Evolutionary conservation across 148 eudicot genomes (phyloP), one percentile per base, ranked within the genome.

Genomic region (Rhododendron kiyosumense): DNA sequence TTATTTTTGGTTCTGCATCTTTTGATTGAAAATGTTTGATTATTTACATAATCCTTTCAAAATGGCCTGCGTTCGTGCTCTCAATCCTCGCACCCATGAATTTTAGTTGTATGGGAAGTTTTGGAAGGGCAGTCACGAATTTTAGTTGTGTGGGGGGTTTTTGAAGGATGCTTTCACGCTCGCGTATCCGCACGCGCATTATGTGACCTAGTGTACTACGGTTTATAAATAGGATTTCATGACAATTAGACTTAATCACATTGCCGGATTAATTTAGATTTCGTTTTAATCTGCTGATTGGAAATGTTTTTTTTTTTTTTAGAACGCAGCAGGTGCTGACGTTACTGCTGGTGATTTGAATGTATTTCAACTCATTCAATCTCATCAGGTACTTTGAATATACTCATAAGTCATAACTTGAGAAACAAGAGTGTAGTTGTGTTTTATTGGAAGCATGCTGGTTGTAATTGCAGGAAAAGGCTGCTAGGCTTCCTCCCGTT

Each of bases 401-500:
- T 83, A 4, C 51, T 15, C 22, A 1, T 18, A 54, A 54, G 22
- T 17, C 20, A 46, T 57, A 13, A 26, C 18, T 51, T 5, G 9
- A 41, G 79, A 10, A 45, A 38, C 11, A 38, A 69, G 4, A 7
- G 74, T 48, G 20, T 43, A 5, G 15, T 7, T 45, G 20, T 26
- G 36, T 63, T 17, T 34, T 22, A 48, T 52, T 24, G 3, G 28
- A 36, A 49, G 15, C 17, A 32, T 52, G 8, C 3, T 48, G 28
- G 18, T 78, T 77, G 3, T 83, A 32, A 36, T 81, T 81, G 83
- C 89, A 96, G 99, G 98, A 92, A 83, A 96, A 93, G 87, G 98
- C 99, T 61, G 94, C 93, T 82, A 91, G 94, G 92, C 93, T 96
- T 87, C 92, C 95, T 26, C 94, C 96, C 3, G 86, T 88, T 65